phyloP scores from a whole-genome alignment of 2,329 filamentous ascomycete species.

The Fusarium sp. region DNA sequence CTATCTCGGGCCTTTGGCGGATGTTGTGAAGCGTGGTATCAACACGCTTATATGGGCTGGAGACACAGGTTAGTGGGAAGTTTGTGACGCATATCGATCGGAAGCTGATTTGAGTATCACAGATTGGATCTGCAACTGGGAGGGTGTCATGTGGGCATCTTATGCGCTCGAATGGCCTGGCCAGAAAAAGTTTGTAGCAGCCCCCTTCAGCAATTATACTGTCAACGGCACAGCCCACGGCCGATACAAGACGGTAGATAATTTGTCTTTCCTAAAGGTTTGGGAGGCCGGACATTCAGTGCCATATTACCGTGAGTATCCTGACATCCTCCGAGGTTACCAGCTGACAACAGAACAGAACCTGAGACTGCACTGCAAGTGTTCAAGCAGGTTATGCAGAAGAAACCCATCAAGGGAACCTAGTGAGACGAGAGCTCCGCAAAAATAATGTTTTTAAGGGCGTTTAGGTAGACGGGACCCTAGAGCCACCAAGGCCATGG shows the following conservation, averaged over 20 bases:
- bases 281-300: slow-evolving; percentile 70
- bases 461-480: slow-evolving; percentile 2
- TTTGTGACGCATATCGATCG: background rate
- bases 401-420: slow-evolving; percentile 37
- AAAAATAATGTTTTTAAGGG: background rate
- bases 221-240: slow-evolving; percentile 62
- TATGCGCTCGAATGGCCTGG: slow-evolving; percentile 60
- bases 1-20: slow-evolving; percentile 58
- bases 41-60: slow-evolving; percentile 66
- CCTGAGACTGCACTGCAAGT: slow-evolving; percentile 46
- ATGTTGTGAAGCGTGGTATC: slow-evolving; percentile 62
- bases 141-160: slow-evolving; percentile 61
- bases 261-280: slow-evolving; percentile 70
- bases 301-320: slow-evolving; percentile 57
- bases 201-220: slow-evolving; percentile 56
- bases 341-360: slow-evolving; percentile 33
- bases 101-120: slow-evolving; percentile 4
- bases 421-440: slow-evolving; percentile 5
- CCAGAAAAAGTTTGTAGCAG: slow-evolving; percentile 54
- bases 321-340: background rate
- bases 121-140: slow-evolving; percentile 71
- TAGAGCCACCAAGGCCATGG: background rate
- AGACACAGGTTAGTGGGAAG: slow-evolving; percentile 56
- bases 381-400: slow-evolving; percentile 47
- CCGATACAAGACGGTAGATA: slow-evolving; percentile 63